Evolutionary conservation across 177 flowering plant species (phyloP), one percentile per base, ranked within the genome.

Genomic region (Telopea speciosissima): DNA sequence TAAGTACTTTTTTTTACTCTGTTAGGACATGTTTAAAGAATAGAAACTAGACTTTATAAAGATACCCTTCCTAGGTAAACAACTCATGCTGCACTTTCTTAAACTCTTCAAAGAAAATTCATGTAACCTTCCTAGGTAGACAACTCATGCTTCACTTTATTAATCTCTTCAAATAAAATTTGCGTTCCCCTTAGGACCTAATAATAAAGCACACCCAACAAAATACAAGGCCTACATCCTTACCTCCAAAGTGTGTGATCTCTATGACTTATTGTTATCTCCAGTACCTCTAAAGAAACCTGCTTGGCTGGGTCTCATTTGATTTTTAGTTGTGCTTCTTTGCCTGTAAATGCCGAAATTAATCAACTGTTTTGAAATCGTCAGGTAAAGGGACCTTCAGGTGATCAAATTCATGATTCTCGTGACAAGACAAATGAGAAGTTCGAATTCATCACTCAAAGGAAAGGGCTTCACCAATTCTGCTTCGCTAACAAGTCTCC

Each of bases 401-500:
- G 88, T 13, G 90, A 90, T 5, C 97, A 91, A 72, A 58, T 91
- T 71, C 89, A 88, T 12, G 93, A 91, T 75, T 71, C 79, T 52
- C 95, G 89, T 76, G 90, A 86, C 82, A 84, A 86, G 80, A 82
- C 79, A 36, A 91, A 86, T 75, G 91, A 89, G 67, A 87, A 85
- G 76, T 84, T 85, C 62, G 94, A 89, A 62, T 91, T 91, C 73
- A 78, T 82, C 63, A 88, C 85, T 77, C 84, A 78, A 65, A 79
- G 80, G 23, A 86, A 81, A 80, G 97, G 97, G 69, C 80, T 90
- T 12, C 85, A 89, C 61, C 81, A 76, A 1, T 88, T 91, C 70
- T 91, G 97, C 79, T 91, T 91, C 79, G 82, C 86, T 1, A 91
- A 87, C 80, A 87, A 87, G 76, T 91, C 97, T 36, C 94, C 92